Evolutionary conservation across 2,329 filamentous ascomycete genomes (phyloP), one percentile per base, ranked within the genome.

Genomic region (Fusarium nurragi): DNA sequence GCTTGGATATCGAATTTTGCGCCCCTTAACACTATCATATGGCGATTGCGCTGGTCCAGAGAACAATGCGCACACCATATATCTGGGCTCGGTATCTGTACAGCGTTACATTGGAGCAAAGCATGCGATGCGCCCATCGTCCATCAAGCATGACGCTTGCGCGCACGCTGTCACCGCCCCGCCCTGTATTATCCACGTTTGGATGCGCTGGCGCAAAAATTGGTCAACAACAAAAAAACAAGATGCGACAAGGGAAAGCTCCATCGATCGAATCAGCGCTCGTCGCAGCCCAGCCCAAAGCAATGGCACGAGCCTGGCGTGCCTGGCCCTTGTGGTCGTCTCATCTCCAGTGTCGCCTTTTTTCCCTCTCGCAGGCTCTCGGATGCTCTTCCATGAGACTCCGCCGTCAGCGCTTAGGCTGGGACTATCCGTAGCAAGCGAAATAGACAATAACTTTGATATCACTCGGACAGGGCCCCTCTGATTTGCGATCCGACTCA

Each of bases 101-200:
- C 54, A 48, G 64, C 64, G 64, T 68, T 71, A 51, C 65, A 58
- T 65, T 61, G 61, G 56, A 61, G 53, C 32, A 49, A 54, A 68
- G 54, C 50, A 63, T 71, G 67, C 62, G 69, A 71, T 70, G 67
- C 62, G 69, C 67, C 67, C 68, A 71, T 67, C 54, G 60, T 61
- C 49, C 66, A 60, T 62, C 63, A 48, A 71, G 68, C 70, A 72
- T 72, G 70, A 71, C 70, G 70, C 69, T 72, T 71, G 67, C 57
- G 68, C 67, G 63, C 63, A 67, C 64, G 70, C 59, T 71, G 69
- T 71, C 69, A 71, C 69, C 69, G 69, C 68, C 64, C 70, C 70
- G 68, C 68, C 62, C 56, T 56, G 19, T 28, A 46, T 56, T 60
- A 68, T 64, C 69, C 69, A 71, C 60, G 69, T 71, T 59, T 60